Evolutionary conservation across 75 land plant species (phyloP).

Genomic region (Pinus tabuliformis): DNA sequence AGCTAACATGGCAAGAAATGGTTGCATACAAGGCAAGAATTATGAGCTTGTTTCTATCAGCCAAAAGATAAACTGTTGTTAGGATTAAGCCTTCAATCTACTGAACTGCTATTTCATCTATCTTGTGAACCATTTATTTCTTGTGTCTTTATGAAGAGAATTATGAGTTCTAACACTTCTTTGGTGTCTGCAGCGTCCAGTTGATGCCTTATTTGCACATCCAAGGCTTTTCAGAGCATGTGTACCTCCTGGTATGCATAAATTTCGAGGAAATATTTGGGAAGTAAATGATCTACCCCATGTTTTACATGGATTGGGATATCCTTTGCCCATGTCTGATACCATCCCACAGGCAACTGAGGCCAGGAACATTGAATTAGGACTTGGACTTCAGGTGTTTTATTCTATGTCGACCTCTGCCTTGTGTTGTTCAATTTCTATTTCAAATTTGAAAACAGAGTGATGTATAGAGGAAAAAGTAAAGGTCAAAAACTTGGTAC

Average conservation of each 20-base stretch:
- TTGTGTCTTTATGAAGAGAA: constrained; percentile 10
- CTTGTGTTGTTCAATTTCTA: no score
- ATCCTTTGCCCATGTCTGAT: constrained; percentile 62
- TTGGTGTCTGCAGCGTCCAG: constrained; percentile 63
- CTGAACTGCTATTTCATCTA: not conserved
- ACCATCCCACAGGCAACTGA: constrained; percentile 62
- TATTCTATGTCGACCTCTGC: no score
- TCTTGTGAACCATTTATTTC: not conserved
- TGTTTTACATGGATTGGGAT: constrained; percentile 69
- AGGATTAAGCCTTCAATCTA: not conserved
- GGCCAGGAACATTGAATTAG: constrained; percentile 85
- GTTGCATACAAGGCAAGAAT: constrained; percentile 65
- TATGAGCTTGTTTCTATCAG: not conserved
- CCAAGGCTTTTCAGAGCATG: constrained; percentile 95
- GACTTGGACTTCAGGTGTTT: constrained; percentile 80
- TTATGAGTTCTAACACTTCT: not conserved
- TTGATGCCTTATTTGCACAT: constrained; percentile 85
- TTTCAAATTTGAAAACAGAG: no score
- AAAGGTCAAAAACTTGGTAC: no score
- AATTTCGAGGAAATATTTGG: constrained; percentile 89
- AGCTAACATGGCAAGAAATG: constrained; percentile 88
- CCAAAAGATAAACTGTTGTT: not conserved
- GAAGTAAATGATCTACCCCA: constrained; percentile 71
- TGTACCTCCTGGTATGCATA: constrained; percentile 97
- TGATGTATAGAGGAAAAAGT: no score